Conservation (phyloP, 192 early-diverging fungal genomes). For the Backusella westeae region DNA sequence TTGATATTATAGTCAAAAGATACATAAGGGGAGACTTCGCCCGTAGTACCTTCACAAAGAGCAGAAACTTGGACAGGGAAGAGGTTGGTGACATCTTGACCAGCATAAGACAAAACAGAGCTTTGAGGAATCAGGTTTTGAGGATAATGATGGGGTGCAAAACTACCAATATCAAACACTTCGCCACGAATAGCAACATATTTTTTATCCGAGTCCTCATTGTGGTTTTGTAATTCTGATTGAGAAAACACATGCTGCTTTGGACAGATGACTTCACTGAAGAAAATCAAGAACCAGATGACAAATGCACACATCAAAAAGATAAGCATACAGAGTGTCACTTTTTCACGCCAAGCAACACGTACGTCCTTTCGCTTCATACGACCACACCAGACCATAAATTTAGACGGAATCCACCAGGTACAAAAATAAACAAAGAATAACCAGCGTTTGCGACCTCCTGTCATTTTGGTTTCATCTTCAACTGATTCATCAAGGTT, state of each 20-base stretch:
- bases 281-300: slow-evolving; percentile 87
- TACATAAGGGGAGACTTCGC: slow-evolving; percentile 29
- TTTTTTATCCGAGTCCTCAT: slow-evolving; percentile 53
- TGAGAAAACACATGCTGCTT: slow-evolving; percentile 56
- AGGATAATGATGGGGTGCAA: slow-evolving; percentile 51
- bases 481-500: slow-evolving; percentile 45
- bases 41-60: slow-evolving; percentile 57
- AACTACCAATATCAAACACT: slow-evolving; percentile 68
- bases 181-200: slow-evolving; percentile 64
- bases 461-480: slow-evolving; percentile 46
- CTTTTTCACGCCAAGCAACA: slow-evolving; percentile 97
- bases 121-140: slow-evolving; percentile 50
- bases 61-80: slow-evolving; percentile 60
- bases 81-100: slow-evolving; percentile 58
- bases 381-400: slow-evolving; percentile 58
- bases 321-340: slow-evolving; percentile 82
- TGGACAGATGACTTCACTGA: slow-evolving; percentile 85
- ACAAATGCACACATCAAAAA: slow-evolving; percentile 72
- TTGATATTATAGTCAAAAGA: slow-evolving; percentile 51
- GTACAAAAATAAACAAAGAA: slow-evolving; percentile 81
- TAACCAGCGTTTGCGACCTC: slow-evolving; percentile 62
- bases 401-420: slow-evolving; percentile 76
- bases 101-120: slow-evolving; percentile 51
- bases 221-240: slow-evolving; percentile 59
- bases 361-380: slow-evolving; percentile 91